These are phyloP conservation scores for Paraconiothyrium brasiliense DNA, from an alignment of 2,329 filamentous ascomycete species.

Conservation along the genomic window DNA sequence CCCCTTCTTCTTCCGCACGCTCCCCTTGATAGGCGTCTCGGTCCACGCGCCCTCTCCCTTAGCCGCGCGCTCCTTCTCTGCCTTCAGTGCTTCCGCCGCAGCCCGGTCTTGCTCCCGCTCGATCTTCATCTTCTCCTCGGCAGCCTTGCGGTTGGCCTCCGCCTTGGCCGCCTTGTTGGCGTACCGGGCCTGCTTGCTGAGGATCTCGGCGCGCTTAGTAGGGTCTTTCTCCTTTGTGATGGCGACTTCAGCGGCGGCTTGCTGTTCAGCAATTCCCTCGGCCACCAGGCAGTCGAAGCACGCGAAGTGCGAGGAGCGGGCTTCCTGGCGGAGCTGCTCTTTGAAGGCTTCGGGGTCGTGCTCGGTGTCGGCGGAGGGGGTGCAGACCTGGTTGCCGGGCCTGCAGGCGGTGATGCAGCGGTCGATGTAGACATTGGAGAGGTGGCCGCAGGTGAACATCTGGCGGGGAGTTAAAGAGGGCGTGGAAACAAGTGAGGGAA, in stretches of 20 bases:
- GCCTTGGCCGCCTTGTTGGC: not conserved
- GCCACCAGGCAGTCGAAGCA: conserved; percentile 1
- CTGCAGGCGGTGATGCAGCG: conserved; percentile 1
- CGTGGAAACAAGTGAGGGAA: not conserved
- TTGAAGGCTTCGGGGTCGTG: not conserved
- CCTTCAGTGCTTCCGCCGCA: not conserved
- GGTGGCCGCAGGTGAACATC: conserved; percentile 9
- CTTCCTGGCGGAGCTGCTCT: not conserved
- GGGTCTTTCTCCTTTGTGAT: not conserved
- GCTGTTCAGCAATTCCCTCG: not conserved
- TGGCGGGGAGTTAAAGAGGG: not conserved
- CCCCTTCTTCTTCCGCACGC: conserved; percentile 1
- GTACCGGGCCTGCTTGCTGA: too few relatives aligned
- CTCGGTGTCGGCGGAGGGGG: not conserved
- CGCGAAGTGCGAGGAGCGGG: not conserved
- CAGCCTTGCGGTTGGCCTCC: not conserved
- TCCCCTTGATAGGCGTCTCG: not conserved
- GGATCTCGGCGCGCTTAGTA: not conserved
- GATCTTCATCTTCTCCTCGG: not conserved
- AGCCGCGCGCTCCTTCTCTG: not conserved
- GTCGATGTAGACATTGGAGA: not conserved
- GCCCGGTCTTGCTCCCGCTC: not conserved
- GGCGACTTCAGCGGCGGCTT: not conserved
- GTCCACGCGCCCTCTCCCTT: not conserved
- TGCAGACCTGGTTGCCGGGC: not conserved